Conservation (phyloP, 176 grass and related monocot genomes). For the Avena atlantica region DNA sequence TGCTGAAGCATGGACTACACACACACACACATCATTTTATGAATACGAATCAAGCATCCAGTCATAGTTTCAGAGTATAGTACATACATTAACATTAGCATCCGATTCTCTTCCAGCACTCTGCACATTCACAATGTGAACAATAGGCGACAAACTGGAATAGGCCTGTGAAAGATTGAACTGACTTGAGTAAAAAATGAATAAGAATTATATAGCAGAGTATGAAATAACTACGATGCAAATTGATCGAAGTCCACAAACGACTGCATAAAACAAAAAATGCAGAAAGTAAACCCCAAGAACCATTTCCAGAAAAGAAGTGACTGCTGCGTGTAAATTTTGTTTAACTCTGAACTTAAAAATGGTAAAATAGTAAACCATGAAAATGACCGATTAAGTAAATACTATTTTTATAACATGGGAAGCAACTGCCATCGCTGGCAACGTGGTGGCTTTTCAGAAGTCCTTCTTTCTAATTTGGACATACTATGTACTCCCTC, state of each 20-base stretch:
- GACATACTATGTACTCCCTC: not conserved
- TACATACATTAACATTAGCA: slow-evolving; percentile 88
- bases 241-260: slow-evolving; percentile 17
- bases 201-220: slow-evolving; percentile 20
- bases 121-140: slow-evolving; percentile 86
- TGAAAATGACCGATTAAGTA: not conserved
- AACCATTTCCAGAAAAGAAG: slow-evolving; percentile 7
- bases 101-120: slow-evolving; percentile 60
- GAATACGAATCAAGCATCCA: not conserved
- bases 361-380: slow-evolving; percentile 23
- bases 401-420: not conserved
- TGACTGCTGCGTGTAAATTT: not conserved
- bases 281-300: not conserved
- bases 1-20: slow-evolving; percentile 24
- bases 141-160: slow-evolving; percentile 72
- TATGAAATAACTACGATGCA: slow-evolving; percentile 6
- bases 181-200: slow-evolving; percentile 11
- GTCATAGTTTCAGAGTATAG: slow-evolving; percentile 25
- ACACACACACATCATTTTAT: slow-evolving; percentile 32
- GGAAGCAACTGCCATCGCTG: not conserved
- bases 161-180: slow-evolving; percentile 71
- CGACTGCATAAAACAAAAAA: not conserved
- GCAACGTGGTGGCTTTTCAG: not conserved
- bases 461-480: not conserved
- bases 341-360: slow-evolving; percentile 1